These are phyloP conservation scores for Mortierella sp. DNA, from an alignment of 371 early-diverging fungal species.

Conservation along the genomic window DNA sequence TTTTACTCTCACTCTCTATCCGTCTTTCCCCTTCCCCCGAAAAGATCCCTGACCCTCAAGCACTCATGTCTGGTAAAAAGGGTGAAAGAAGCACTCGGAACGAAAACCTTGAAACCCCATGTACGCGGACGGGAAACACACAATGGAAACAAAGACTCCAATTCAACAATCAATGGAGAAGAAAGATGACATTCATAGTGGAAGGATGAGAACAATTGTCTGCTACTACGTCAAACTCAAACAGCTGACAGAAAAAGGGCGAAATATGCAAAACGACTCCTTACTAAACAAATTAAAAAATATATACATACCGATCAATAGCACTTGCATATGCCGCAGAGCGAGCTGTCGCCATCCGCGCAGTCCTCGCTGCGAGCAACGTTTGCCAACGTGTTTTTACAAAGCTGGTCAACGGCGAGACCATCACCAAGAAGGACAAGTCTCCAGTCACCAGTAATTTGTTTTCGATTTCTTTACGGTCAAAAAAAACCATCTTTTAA, in stretches of 20 bases:
- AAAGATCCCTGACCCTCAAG: background rate
- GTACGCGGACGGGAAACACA: background rate
- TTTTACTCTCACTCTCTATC: conserved; percentile 1
- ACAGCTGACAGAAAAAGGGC: too few relatives aligned
- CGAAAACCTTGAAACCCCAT: too few relatives aligned
- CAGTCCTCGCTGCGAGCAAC: conserved; percentile 86
- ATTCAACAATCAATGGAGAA: too few relatives aligned
- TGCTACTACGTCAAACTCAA: too few relatives aligned
- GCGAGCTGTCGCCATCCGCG: conserved; percentile 86
- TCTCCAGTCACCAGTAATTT: conserved; percentile 91
- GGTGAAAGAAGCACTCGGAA: background rate
- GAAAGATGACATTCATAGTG: too few relatives aligned
- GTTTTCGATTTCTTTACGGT: background rate
- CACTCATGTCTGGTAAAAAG: conserved; percentile 47
- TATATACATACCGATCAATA: background rate
- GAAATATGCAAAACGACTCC: too few relatives aligned
- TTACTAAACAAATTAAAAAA: background rate
- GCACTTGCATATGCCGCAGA: conserved; percentile 70
- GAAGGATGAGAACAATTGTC: too few relatives aligned
- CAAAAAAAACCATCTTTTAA: background rate
- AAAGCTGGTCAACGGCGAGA: conserved; percentile 79
- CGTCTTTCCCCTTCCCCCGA: background rate
- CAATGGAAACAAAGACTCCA: too few relatives aligned
- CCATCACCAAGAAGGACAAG: conserved; percentile 91
- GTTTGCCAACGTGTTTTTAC: conserved; percentile 89